Percentiles rank a stretch among this genome's conserved stretches.
These are phyloP conservation scores for Xylariaceae sp. DNA, from an alignment of 2,329 filamentous ascomycete genomes.

Conservation along the genomic window DNA sequence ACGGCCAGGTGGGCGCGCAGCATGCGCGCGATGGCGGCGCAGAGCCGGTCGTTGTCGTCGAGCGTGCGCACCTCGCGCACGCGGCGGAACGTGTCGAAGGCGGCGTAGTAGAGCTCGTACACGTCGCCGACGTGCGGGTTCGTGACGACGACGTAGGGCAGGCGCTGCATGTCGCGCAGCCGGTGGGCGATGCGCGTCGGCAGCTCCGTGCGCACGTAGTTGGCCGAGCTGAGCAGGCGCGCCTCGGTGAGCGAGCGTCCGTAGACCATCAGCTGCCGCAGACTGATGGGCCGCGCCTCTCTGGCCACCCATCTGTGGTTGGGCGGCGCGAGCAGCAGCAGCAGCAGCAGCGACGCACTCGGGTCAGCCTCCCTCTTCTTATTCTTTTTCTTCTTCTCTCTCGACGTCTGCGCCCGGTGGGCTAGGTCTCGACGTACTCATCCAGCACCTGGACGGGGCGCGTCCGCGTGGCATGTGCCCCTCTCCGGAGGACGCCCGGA, in stretches of 20 bases:
- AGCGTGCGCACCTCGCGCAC: constrained; percentile 76
- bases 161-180: constrained; percentile 91
- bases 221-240: constrained; percentile 85
- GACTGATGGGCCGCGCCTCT: constrained; percentile 88
- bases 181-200: constrained; percentile 86
- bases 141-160: constrained; percentile 93
- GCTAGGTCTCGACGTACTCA: constrained; percentile 39
- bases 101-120: constrained; percentile 92
- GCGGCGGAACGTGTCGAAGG: constrained; percentile 86
- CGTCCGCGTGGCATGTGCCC: constrained; percentile 40
- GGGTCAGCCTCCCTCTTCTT: no score
- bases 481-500: no score
- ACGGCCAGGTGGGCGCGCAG: constrained; percentile 85
- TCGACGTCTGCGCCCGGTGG: neutral
- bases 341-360: no score
- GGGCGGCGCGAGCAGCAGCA: constrained; percentile 2
- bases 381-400: no score
- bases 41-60: constrained; percentile 85
- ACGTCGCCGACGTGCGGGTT: constrained; percentile 91
- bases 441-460: constrained; percentile 56
- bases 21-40: constrained; percentile 69
- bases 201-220: constrained; percentile 93
- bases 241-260: constrained; percentile 86
- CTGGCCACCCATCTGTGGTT: constrained; percentile 75
- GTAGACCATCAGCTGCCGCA: constrained; percentile 95